These are phyloP conservation scores for Kluyveromyces sp. DNA, from an alignment of 1,139 yeast species.

Conservation along the genomic window DNA sequence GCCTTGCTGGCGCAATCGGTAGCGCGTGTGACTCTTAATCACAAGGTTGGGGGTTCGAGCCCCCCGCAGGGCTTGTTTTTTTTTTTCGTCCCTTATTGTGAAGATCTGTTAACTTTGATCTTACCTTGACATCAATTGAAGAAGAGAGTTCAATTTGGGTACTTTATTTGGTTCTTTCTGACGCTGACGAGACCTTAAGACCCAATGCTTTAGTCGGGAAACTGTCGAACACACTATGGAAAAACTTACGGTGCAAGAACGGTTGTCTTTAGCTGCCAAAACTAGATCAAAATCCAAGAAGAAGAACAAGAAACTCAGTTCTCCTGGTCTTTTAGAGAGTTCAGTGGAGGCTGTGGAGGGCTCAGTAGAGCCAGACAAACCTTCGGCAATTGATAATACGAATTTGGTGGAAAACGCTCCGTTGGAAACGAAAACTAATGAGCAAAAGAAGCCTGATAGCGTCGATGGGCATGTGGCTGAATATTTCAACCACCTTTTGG, in stretches of 20 bases:
- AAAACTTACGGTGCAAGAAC: conserved; percentile 65
- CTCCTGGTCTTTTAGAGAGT: conserved; percentile 8
- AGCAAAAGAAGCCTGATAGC: not conserved
- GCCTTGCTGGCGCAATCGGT: conserved; percentile 45
- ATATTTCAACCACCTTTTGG: conserved; percentile 4
- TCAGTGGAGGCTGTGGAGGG: conserved; percentile 4
- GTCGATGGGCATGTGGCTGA: not conserved
- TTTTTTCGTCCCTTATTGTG: conserved; percentile 4
- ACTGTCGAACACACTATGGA: no score
- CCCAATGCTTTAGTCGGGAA: no score
- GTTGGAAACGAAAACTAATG: not conserved
- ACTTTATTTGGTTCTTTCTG: not conserved
- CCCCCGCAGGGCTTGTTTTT: conserved; percentile 38
- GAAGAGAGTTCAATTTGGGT: not conserved
- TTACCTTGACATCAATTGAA: not conserved
- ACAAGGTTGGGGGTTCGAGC: conserved; percentile 42
- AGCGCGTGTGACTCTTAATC: conserved; percentile 43
- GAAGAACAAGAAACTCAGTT: conserved; percentile 22
- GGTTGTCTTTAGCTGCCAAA: conserved; percentile 75
- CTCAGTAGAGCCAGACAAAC: not conserved
- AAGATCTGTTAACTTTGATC: not conserved
- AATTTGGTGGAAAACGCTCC: not conserved
- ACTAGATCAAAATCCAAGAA: conserved; percentile 32
- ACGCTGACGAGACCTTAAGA: no score
- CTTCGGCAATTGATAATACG: no score